Conservation (phyloP, 805 yeast species). For the Schizosaccharomyces lindneri region DNA sequence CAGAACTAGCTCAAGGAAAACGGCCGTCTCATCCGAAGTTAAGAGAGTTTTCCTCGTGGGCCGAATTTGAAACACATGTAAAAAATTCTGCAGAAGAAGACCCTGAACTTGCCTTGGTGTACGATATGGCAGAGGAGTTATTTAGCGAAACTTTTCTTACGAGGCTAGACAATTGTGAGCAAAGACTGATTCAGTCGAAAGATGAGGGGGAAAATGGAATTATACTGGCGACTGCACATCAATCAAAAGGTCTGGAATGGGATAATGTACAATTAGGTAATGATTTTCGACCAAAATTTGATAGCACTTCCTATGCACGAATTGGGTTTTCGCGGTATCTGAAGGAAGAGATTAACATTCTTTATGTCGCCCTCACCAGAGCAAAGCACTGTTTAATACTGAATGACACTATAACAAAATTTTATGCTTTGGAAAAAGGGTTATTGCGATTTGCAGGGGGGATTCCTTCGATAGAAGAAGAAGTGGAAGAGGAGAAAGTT, state of each 20-base stretch:
- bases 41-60: not conserved
- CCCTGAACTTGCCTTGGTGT: not conserved
- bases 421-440: not conserved
- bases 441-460: not conserved
- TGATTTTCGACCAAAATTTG: conserved; percentile 1
- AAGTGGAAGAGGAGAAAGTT: not conserved
- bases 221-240: not conserved
- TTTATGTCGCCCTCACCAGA: not conserved
- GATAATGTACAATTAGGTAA: not conserved
- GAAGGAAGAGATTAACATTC: not conserved
- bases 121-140: not conserved
- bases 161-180: not conserved
- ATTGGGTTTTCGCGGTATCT: not conserved
- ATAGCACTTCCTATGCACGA: not conserved
- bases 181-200: not conserved
- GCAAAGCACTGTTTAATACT: not conserved
- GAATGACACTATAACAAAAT: not conserved
- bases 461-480: not conserved
- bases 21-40: not conserved
- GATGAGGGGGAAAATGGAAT: not conserved
- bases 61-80: not conserved
- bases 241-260: not conserved
- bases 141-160: not conserved
- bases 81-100: conserved; percentile 1
- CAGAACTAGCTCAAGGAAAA: not conserved